Evolutionary conservation across 805 yeast genomes (phyloP), one percentile per base, ranked within the genome.

Genomic region (Starmerella vitae): DNA sequence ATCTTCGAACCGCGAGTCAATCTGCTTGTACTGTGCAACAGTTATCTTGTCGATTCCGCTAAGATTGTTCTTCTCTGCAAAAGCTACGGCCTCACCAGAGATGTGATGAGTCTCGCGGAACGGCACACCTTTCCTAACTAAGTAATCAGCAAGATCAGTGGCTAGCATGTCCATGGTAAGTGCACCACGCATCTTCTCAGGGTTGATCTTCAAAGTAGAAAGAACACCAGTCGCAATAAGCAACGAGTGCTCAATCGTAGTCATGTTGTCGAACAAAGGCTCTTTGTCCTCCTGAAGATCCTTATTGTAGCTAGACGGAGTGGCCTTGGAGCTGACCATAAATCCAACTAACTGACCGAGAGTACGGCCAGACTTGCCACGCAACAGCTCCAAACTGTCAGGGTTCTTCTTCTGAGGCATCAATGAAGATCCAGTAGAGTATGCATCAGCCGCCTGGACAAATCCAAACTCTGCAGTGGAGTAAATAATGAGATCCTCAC

Each of bases 371-470:
- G 93, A 77, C 64, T 91, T 91, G 43, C 99, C 99, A 62, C 99
- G 74, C 56, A 93, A 70, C 46, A 91, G 70, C 65, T 91, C 99
- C 50, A 91, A 68, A 21, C 94, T 82, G 61, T 91, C 99, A 3
- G 98, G 95, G 65, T 91, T 91, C 64, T 91, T 91, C 76, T 91
- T 91, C 64, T 91, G 98, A 19, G 99, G 99, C 99, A 91, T 91
- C 57, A 91, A 70, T 20, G 95, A 84, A 5, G 96, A 84, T 12
- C 99, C 99, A 7, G 99, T 91, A 1, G 98, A 91, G 63, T 91
- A 91, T 20, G 98, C 97, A 59, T 91, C 99, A 10, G 95, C 93
- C 37, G 86, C 72, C 59, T 82, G 76, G 46, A 91, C 69, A 58
- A 93, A 91, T 3, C 94, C 94, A 66, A 91, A 91, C 66, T 91